These are phyloP conservation scores for Lotmaria passim DNA, from an alignment of 208 protist genomes.

Conservation along the genomic window DNA sequence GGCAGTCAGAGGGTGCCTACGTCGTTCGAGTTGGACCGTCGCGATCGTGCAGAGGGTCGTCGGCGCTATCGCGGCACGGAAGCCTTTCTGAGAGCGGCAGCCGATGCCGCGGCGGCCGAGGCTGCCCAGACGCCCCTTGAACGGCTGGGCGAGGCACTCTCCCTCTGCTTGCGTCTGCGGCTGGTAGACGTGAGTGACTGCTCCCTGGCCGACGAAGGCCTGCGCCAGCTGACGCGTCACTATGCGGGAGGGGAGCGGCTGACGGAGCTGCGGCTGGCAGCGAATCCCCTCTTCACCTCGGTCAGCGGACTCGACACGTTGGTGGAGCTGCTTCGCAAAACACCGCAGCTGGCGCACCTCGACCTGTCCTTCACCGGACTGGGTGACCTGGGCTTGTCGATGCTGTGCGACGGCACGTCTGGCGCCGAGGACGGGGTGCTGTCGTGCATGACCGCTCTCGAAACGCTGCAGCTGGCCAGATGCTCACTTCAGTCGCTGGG, in stretches of 20 bases:
- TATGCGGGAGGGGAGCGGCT: conserved; percentile 38
- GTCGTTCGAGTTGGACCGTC: conserved; percentile 77
- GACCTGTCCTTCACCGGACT: conserved; percentile 76
- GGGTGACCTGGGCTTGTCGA: conserved; percentile 66
- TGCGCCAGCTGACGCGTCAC: conserved; percentile 27
- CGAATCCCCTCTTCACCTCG: conserved; percentile 66
- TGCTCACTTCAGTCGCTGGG: conserved; percentile 54
- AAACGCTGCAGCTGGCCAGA: conserved; percentile 54
- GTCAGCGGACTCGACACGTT: conserved; percentile 50
- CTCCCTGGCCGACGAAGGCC: conserved; percentile 43
- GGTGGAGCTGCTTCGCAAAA: conserved; percentile 38
- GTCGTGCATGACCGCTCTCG: conserved; percentile 37
- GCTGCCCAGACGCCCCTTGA: conserved; percentile 30
- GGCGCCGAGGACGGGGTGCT: conserved; percentile 41
- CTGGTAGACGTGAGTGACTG: conserved; percentile 63
- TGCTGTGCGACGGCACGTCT: conserved; percentile 63
- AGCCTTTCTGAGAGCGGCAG: background rate
- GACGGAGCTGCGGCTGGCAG: conserved; percentile 49
- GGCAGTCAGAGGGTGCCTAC: conserved; percentile 62
- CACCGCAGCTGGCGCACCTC: conserved; percentile 37
- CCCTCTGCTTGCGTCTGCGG: conserved; percentile 46
- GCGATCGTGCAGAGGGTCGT: conserved; percentile 63
- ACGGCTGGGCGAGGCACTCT: conserved; percentile 57
- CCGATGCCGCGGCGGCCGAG: background rate
- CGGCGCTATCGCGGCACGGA: conserved; percentile 60